Evolutionary conservation across 2,329 filamentous ascomycete species (phyloP).

Genomic region (Helicocarpus griseus): DNA sequence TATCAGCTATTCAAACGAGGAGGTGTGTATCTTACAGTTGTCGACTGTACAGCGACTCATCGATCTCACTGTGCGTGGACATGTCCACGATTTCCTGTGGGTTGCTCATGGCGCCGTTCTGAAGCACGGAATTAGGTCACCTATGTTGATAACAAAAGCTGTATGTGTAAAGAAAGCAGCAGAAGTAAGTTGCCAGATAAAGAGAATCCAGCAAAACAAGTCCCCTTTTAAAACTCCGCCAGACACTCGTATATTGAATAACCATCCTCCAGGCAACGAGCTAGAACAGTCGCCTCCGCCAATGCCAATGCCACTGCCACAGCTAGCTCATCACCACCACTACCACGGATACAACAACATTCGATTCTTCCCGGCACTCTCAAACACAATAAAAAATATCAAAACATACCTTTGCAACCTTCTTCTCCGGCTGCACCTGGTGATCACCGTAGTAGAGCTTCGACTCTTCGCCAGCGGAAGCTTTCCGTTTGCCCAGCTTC

Average conservation of each 20-base stretch:
- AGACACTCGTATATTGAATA: too few relatives aligned
- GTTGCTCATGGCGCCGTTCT: slow-evolving; percentile 53
- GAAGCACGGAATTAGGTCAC: neutral
- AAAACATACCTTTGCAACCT: slow-evolving; percentile 41
- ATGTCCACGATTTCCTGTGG: slow-evolving; percentile 49
- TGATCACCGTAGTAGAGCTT: neutral
- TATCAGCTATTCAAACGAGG: neutral
- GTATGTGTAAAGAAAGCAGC: too few relatives aligned
- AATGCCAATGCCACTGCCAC: too few relatives aligned
- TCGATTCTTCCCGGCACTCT: too few relatives aligned
- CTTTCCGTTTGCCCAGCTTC: slow-evolving; percentile 12
- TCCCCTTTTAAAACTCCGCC: too few relatives aligned
- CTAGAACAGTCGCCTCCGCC: too few relatives aligned
- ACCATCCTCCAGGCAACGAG: too few relatives aligned
- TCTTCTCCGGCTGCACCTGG: slow-evolving; percentile 35
- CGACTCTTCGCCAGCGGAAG: slow-evolving; percentile 22
- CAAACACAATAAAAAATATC: neutral
- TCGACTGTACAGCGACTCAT: slow-evolving; percentile 58
- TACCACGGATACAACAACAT: neutral
- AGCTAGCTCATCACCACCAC: neutral
- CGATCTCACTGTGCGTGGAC: slow-evolving; percentile 56
- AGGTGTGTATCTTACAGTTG: slow-evolving; percentile 40
- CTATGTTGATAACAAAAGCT: too few relatives aligned
- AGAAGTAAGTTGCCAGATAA: too few relatives aligned
- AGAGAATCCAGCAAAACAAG: too few relatives aligned